A percentile compares a stretch with the other conserved stretches of the same genome.
phyloP scores from a whole-genome alignment of 768 basidiomycete species.

The Russula sp. region DNA sequence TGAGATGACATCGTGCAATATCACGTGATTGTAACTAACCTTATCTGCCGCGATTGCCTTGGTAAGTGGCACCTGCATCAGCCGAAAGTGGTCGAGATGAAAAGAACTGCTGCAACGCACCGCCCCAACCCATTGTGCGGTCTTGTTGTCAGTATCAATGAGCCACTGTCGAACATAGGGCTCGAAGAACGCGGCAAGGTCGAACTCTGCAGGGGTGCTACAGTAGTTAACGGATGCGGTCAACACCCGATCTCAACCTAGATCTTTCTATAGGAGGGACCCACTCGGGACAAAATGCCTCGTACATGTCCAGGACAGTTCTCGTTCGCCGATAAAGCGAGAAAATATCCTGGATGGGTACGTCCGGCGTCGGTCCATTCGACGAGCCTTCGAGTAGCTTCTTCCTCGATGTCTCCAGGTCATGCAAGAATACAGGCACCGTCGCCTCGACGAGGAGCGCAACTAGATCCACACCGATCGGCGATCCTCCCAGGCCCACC shows the following conservation, averaged over 20 bases:
- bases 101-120: slow-evolving; percentile 41
- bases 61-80: slow-evolving; percentile 16
- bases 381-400: slow-evolving; percentile 75
- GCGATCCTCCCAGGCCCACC: not conserved
- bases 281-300: slow-evolving; percentile 75
- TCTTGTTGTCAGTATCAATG: slow-evolving; percentile 81
- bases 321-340: slow-evolving; percentile 75
- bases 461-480: slow-evolving; percentile 55
- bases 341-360: slow-evolving; percentile 88
- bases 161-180: slow-evolving; percentile 88
- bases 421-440: slow-evolving; percentile 59
- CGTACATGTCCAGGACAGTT: slow-evolving; percentile 70
- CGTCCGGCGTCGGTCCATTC: slow-evolving; percentile 82
- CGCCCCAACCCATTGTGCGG: slow-evolving; percentile 89
- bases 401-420: slow-evolving; percentile 64
- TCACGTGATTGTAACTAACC: slow-evolving; percentile 34
- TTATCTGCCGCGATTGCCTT: slow-evolving; percentile 81
- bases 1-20: not conserved
- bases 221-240: slow-evolving; percentile 3
- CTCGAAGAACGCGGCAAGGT: slow-evolving; percentile 75
- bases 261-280: slow-evolving; percentile 28
- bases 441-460: slow-evolving; percentile 64
- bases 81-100: not conserved
- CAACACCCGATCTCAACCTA: not conserved
- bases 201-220: slow-evolving; percentile 57